phyloP scores from a whole-genome alignment of 306 rosid genomes.

The Hippophae rhamnoides region DNA sequence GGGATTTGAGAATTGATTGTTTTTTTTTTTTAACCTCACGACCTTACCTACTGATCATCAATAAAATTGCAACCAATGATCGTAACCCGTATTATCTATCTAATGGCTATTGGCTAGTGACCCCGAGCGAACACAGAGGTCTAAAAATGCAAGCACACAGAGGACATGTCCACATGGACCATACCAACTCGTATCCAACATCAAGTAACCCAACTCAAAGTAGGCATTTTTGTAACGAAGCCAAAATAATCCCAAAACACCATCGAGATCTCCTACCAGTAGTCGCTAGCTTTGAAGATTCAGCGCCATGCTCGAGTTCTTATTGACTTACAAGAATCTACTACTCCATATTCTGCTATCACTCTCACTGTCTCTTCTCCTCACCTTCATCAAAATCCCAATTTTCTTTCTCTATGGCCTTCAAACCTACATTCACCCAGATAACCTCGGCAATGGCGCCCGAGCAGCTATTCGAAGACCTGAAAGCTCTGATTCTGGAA shows the following conservation, averaged over 20 bases:
- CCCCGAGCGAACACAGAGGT: not conserved
- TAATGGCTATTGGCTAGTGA: not conserved
- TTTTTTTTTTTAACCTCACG: too few species aligned
- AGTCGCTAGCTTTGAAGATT: not conserved
- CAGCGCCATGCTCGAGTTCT: constrained; percentile 32
- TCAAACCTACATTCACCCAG: constrained; percentile 85
- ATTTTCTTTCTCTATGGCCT: constrained; percentile 54
- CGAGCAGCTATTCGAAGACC: constrained; percentile 77
- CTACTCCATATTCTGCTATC: constrained; percentile 53
- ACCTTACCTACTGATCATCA: too few species aligned
- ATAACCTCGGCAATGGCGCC: constrained; percentile 39
- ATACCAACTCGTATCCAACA: too few species aligned
- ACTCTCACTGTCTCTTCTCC: constrained; percentile 30
- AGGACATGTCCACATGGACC: not conserved
- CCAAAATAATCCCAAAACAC: not conserved
- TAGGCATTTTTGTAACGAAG: constrained; percentile 1
- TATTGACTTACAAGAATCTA: constrained; percentile 45
- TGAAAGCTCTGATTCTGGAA: constrained; percentile 19
- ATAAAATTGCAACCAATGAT: too few species aligned
- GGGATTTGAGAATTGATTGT: too few species aligned
- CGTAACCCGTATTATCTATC: too few species aligned
- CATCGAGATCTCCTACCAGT: not conserved
- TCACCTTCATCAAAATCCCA: constrained; percentile 60
- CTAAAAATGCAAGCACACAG: not conserved
- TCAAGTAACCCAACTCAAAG: not conserved